These are phyloP conservation scores for Hansenula sp. DNA, from an alignment of 1,139 yeast genomes.

Conservation along the genomic window DNA sequence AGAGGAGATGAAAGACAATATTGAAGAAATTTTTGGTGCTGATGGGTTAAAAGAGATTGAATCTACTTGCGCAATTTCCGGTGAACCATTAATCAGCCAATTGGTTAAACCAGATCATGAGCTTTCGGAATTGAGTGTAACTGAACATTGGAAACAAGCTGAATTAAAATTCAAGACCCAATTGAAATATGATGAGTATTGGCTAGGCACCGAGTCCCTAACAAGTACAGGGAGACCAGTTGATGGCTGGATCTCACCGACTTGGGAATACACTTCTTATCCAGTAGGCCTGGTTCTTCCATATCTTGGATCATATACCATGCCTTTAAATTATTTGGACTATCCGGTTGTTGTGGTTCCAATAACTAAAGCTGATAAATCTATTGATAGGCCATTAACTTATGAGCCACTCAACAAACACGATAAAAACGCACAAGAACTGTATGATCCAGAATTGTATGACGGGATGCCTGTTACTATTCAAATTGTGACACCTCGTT, in stretches of 20 bases:
- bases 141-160: slow-evolving; percentile 33
- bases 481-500: slow-evolving; percentile 55
- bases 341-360: slow-evolving; percentile 58
- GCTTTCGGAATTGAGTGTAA: slow-evolving; percentile 30
- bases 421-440: slow-evolving; percentile 35
- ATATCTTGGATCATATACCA: slow-evolving; percentile 40
- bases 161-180: slow-evolving; percentile 28
- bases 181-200: slow-evolving; percentile 32
- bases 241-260: slow-evolving; percentile 47
- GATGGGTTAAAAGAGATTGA: slow-evolving; percentile 24
- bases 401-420: slow-evolving; percentile 33
- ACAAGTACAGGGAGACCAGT: slow-evolving; percentile 39
- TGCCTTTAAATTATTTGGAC: slow-evolving; percentile 56
- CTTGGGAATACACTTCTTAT: slow-evolving; percentile 45
- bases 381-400: slow-evolving; percentile 32
- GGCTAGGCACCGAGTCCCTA: slow-evolving; percentile 29
- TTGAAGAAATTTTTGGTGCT: slow-evolving; percentile 33
- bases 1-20: slow-evolving; percentile 26
- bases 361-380: slow-evolving; percentile 49
- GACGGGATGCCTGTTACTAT: slow-evolving; percentile 66
- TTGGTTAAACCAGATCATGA: slow-evolving; percentile 35
- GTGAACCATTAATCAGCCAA: slow-evolving; percentile 34
- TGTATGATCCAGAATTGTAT: slow-evolving; percentile 52
- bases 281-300: slow-evolving; percentile 26
- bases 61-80: slow-evolving; percentile 23